Base-by-base conservation (phyloP, 768 basidiomycete genomes). In the Sarcomyxa edulis region DNA sequence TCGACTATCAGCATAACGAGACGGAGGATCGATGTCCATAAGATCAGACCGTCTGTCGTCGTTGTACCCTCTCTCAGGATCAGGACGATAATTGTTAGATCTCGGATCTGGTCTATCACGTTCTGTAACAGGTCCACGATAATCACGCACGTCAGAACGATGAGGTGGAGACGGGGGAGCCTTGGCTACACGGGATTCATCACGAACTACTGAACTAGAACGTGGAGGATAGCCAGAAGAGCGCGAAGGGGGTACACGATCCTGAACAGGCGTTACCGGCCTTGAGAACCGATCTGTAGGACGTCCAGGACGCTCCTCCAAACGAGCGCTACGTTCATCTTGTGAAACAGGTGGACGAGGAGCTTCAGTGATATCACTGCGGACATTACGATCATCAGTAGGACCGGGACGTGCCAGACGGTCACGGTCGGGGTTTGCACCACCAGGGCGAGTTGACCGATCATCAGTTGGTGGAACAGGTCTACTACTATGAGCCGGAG, bases 41-140 rank as follows among this genome's bases (percentile, higher is more conserved):
- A 55, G 29, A 29, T 66, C 63, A 41, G 57, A 33, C 16, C 66
- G 59, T 42, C 67, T 56, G 42, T 63, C 60, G 37, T 65, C 66
- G 44, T 46, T 33, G 30, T 60, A 59, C 8, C 33, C 40, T 47
- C 64, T 60, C 27, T 65, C 61, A 44, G 48, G 48, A 22, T 71
- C 66, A 18, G 69, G 58, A 30, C 70, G 60, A 42, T 69, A 72
- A 2, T 46, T 48, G 27, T 44, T 42, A 31, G 35, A 41, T 30
- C 51, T 44, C 45, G 27, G 29, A n/a, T 35, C 54, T 28, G 46
- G 25, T 20, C 60, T 62, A 50, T 60, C 67, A 43, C 59, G 55
- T 11, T 68, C 62, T n/a, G n/a, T n/a, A n/a, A n/a, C n/a, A 37
- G 58, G 54, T 35, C 59, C 60, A 28, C 59, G 62, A 46, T 35